These are phyloP conservation scores for Trichophyton schoenleinii DNA, from an alignment of 2,329 filamentous ascomycete genomes.

Conservation along the genomic window DNA sequence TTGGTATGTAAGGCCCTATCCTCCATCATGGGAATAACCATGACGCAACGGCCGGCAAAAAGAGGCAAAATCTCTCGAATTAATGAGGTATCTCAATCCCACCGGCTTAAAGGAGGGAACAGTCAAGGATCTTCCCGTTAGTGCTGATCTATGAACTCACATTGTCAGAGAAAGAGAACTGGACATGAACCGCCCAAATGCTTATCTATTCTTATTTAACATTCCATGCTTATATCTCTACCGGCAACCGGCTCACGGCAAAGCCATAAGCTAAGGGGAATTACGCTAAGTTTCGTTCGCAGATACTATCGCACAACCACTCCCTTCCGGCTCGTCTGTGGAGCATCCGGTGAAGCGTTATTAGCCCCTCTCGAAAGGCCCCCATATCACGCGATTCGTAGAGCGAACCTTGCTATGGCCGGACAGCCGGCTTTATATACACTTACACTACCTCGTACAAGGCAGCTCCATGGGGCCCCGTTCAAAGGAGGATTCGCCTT, in stretches of 20 bases:
- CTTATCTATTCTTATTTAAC: neutral
- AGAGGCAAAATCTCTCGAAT: neutral
- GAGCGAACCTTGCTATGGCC: neutral
- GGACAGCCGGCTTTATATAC: neutral
- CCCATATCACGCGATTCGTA: neutral
- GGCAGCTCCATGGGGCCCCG: neutral
- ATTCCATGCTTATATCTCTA: neutral
- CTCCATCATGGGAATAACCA: neutral
- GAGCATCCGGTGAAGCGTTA: neutral
- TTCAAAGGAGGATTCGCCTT: neutral
- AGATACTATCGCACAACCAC: neutral
- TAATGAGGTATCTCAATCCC: neutral
- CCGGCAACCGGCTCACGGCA: neutral
- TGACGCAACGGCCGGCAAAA: neutral
- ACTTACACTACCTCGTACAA: neutral
- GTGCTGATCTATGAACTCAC: neutral
- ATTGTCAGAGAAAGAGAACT: neutral
- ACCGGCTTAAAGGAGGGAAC: neutral
- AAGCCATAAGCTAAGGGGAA: neutral
- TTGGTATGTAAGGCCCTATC: neutral
- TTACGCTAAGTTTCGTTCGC: neutral
- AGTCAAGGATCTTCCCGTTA: neutral
- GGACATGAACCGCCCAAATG: neutral
- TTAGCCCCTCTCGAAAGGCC: neutral
- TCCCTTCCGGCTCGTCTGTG: too few relatives aligned